Base-by-base conservation (phyloP, 306 rosid genomes). In the Cicer pinnatifidum region DNA sequence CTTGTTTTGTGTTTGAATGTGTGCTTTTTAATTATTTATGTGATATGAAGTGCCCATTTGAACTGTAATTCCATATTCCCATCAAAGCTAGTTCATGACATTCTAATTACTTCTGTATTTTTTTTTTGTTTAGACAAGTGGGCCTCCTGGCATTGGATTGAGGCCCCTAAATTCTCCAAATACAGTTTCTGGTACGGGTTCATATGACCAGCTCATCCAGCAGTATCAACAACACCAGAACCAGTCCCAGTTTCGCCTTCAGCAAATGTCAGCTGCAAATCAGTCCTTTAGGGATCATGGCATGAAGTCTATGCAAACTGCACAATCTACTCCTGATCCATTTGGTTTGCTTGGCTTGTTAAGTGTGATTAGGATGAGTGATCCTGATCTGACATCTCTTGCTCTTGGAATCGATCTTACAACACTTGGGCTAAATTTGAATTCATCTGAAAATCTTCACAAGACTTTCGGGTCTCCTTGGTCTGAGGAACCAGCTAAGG, bases 371-470 rank as follows among this genome's bases (percentile, higher is more conserved):
- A 87, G 92, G 91, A 85, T 90, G 96, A 90, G 88, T 51, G 97
- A 95, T 81, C 97, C 97, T 73, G 97, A 88, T 75, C 85, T 95
- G 52, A 87, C 97, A 58, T 90, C 99, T 54, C 97, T 95, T 73
- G 99, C 99, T 7, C 96, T 91, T 69, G 99, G 99, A 76, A 89
- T 95, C 75, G 99, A 95, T 79, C 86, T 95, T 75, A 95, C 99
- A 20, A 95, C 96, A 7, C 90, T 95, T 4, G 99, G 99, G 39
- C 86, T 95, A 65, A 95, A 92, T 85, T 87, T 95, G 89, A 95
- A 95, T 84, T 90, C 99, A 59, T 73, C 96, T 9, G 99, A 95
- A 72, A 95, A 91, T 83, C 97, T 95, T 75, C 97, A 95, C 88
- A 95, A 92, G 86, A 95, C 93, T 70, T 95, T 95, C 82, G 96